Evolutionary conservation across 495 filamentous ascomycete genomes (phyloP), one percentile per base, ranked within the genome.

Genomic region (Aspergillus biplanus): DNA sequence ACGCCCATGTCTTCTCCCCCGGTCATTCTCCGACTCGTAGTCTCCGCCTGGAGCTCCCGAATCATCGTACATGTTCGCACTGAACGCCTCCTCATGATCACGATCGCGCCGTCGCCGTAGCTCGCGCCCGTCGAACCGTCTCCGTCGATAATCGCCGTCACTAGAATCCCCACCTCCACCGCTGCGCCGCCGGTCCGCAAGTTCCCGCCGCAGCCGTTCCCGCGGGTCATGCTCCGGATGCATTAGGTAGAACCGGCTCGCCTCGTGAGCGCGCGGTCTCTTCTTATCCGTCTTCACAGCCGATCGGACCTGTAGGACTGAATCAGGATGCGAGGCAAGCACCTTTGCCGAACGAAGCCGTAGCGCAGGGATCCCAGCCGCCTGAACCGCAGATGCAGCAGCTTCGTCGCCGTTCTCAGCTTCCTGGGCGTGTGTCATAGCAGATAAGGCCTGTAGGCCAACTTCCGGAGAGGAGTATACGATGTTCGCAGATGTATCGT

Each of bases 401-500:
- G 15, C 18, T 16, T 33, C 18, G 8, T 18, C 44, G 9, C 11
- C 18, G 57, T 77, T 72, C 64, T 79, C 72, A 60, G 79, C 71
- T 55, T 76, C 72, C 34, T 63, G 58, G 39, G 73, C 65, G 58
- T 82, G 74, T 5, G 78, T 81, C 52, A 97, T 82, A 6, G 87
- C 84, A 47, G 78, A 69, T n/a, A 99, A 83, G 13, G 92, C 94
- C 54, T 86, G 80, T 3, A 82, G 67, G 0, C 93, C 94, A n/a
- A 82, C 70, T n/a, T 88, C 86, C 18, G 89, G 75, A 31, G 81
- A 84, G 33, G 82, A 79, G 79, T 92, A 99, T 48, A 94, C 70
- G 35, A 97, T 72, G 66, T 97, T 97, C 62, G 92, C 92, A 0
- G 93, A 95, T 16, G 85, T 89, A 72, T 99, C 95, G 68, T 99